These are phyloP conservation scores for Vachellia collinsii DNA, from an alignment of 306 rosid species.

Conservation along the genomic window DNA sequence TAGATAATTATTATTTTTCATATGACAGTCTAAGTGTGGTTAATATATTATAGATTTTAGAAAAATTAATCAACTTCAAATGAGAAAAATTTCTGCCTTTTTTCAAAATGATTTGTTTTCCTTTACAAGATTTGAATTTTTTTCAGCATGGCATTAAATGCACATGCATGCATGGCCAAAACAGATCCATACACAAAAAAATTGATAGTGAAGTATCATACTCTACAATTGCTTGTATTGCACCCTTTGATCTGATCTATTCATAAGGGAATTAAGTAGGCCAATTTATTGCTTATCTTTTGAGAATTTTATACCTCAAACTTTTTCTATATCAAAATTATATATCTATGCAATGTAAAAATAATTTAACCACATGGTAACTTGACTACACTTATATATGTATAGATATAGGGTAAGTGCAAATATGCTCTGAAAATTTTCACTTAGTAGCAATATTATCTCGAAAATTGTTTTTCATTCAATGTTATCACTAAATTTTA, in stretches of 20 bases:
- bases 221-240: slow-evolving; percentile 24
- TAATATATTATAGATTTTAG: neutral
- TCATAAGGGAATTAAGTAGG: slow-evolving; percentile 9
- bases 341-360: neutral
- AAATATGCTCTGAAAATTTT: too few relatives aligned
- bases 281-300: neutral
- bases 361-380: neutral
- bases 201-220: slow-evolving; percentile 42
- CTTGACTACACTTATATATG: neutral
- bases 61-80: neutral
- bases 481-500: too few relatives aligned
- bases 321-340: neutral
- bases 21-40: neutral
- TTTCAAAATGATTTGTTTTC: neutral
- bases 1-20: neutral
- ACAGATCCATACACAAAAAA: slow-evolving; percentile 13
- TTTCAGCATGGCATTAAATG: slow-evolving; percentile 19
- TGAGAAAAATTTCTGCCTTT: neutral
- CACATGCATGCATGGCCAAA: slow-evolving; percentile 30
- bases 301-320: slow-evolving; percentile 18
- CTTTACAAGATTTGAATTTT: neutral
- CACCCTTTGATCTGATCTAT: slow-evolving; percentile 29
- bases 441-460: too few relatives aligned
- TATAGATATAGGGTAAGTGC: too few relatives aligned
- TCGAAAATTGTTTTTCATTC: too few relatives aligned